phyloP scores from a whole-genome alignment of 2,329 filamentous ascomycete species.

The Aureobasidium namibiae region DNA sequence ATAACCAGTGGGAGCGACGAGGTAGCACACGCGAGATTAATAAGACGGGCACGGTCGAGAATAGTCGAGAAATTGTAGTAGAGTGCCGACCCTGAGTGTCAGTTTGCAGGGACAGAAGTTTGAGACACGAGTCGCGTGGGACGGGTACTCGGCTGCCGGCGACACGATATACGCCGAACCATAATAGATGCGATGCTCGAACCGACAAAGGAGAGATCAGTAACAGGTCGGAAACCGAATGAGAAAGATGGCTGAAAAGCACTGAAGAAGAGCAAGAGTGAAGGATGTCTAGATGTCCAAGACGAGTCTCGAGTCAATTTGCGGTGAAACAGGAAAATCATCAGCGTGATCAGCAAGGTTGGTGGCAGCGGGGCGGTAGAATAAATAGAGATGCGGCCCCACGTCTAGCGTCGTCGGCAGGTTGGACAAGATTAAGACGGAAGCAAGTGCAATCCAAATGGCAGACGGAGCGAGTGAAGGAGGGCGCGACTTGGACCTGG shows the following conservation, averaged over 20 bases:
- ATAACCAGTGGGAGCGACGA: neutral
- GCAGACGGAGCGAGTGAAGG: conserved; percentile 21
- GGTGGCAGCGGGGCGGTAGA: neutral
- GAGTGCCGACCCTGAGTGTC: neutral
- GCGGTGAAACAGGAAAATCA: neutral
- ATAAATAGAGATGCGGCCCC: conserved; percentile 8
- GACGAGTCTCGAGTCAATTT: neutral
- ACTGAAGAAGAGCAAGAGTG: neutral
- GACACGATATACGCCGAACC: neutral
- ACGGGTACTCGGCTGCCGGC: neutral
- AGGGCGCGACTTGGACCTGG: conserved; percentile 54
- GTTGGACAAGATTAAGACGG: neutral
- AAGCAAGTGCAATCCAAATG: conserved; percentile 1
- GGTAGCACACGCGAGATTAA: neutral
- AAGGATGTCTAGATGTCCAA: neutral
- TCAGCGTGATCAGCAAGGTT: conserved; percentile 2
- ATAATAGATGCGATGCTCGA: neutral
- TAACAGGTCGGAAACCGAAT: neutral
- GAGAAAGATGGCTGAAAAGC: neutral
- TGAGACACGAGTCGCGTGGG: neutral
- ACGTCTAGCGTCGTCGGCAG: neutral
- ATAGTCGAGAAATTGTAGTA: neutral
- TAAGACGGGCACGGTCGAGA: neutral
- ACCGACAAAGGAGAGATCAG: neutral
- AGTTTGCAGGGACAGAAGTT: neutral